Evolutionary conservation across 2,329 filamentous ascomycete genomes (phyloP).

Genomic region (Neofusicoccum umdonicola): DNA sequence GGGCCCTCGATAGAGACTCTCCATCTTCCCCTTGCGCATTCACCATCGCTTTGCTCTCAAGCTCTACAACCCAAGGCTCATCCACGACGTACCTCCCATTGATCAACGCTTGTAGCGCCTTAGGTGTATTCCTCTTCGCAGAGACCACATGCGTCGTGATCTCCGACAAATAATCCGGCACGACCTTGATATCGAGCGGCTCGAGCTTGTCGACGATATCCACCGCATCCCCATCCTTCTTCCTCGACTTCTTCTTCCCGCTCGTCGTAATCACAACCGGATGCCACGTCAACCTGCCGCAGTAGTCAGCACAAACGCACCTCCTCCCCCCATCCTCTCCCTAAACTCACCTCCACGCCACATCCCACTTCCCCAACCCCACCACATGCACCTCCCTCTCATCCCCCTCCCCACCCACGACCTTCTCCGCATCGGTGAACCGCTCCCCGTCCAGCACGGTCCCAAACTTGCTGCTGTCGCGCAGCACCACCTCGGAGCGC

Average conservation of each 20-base stretch:
- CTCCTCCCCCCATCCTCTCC: too few species aligned
- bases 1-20: conserved; percentile 49
- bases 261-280: background rate
- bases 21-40: conserved; percentile 65
- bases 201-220: conserved; percentile 58
- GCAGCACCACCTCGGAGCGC: conserved; percentile 69
- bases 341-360: conserved; percentile 56
- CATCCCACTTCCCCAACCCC: conserved; percentile 67
- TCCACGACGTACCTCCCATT: conserved; percentile 77
- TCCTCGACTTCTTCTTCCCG: background rate
- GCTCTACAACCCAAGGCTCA: conserved; percentile 47
- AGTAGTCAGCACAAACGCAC: background rate
- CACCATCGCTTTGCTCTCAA: conserved; percentile 44
- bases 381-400: conserved; percentile 61
- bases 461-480: conserved; percentile 81
- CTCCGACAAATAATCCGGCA: conserved; percentile 66
- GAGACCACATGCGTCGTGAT: conserved; percentile 85
- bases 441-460: conserved; percentile 73
- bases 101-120: conserved; percentile 81
- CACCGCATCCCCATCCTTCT: conserved; percentile 49
- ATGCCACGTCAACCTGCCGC: conserved; percentile 5
- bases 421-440: conserved; percentile 55
- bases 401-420: conserved; percentile 44
- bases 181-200: conserved; percentile 83
- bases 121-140: conserved; percentile 85